Conservation (phyloP, 2,329 filamentous ascomycete species). For the Drechmeria coniospora region DNA sequence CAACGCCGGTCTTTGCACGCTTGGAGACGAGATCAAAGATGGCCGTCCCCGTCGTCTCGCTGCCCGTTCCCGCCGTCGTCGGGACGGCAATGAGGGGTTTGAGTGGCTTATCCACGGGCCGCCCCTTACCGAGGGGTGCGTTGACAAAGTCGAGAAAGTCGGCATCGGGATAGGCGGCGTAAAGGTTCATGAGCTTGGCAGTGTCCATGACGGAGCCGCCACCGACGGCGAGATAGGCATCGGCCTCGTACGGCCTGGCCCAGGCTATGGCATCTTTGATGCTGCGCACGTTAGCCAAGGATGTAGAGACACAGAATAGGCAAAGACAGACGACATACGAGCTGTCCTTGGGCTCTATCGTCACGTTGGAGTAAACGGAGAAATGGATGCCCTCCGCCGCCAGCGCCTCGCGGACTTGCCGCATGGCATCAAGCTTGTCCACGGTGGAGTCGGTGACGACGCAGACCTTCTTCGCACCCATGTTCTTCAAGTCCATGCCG, state of each 20-base stretch:
- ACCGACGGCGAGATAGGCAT: slow-evolving; percentile 86
- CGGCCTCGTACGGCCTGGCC: slow-evolving; percentile 63
- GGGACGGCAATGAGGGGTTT: slow-evolving; percentile 70
- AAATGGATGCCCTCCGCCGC: slow-evolving; percentile 65
- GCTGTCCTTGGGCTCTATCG: slow-evolving; percentile 87
- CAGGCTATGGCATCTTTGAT: slow-evolving; percentile 83
- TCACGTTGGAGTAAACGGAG: slow-evolving; percentile 64
- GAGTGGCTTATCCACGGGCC: slow-evolving; percentile 56
- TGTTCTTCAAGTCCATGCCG: slow-evolving; percentile 92
- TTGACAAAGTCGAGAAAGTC: slow-evolving; percentile 98
- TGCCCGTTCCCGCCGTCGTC: slow-evolving; percentile 73
- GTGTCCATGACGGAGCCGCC: slow-evolving; percentile 92
- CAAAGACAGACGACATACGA: slow-evolving; percentile 39
- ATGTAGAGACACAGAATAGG: background rate
- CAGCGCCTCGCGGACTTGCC: slow-evolving; percentile 70
- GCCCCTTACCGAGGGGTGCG: slow-evolving; percentile 74
- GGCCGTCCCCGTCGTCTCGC: slow-evolving; percentile 91
- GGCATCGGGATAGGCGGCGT: slow-evolving; percentile 77
- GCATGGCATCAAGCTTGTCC: slow-evolving; percentile 71
- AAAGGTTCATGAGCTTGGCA: slow-evolving; percentile 96
- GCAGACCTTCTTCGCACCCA: slow-evolving; percentile 74
- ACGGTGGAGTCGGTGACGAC: slow-evolving; percentile 86
- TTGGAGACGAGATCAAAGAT: slow-evolving; percentile 91
- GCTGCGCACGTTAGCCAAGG: slow-evolving; percentile 24
- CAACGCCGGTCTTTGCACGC: slow-evolving; percentile 88